Base-by-base conservation (phyloP, 2,329 filamentous ascomycete genomes). In the Raffaelea arxii region DNA sequence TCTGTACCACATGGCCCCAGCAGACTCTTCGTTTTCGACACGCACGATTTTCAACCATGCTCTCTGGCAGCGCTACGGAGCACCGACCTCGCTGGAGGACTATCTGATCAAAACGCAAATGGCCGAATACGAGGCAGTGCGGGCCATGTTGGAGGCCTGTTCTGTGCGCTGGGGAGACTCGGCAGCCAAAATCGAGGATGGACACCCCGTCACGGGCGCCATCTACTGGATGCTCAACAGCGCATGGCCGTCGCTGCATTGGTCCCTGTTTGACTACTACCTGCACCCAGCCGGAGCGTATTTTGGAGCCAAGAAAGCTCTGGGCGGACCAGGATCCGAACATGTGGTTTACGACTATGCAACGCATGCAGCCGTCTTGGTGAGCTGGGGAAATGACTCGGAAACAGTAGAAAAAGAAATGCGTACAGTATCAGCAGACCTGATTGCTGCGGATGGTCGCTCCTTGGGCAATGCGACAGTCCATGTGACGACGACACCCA, bases 171-270 rank as follows among this genome's bases (percentile, higher is more conserved):
- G 77, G 69, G 73, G 57, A 49, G 65, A 65, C 1, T 57, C 14
- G 27, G 16, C 62, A 1, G 23, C 2, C 19, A 19, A 22, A 12
- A 4, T 4, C 11, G 38, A 10, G 14, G 5, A 11, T 43, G 9
- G 23, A 30, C 63, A 72, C 3, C 73, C 76, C 0, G 76, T 78
- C 0, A 82, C 78, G 0, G 79, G 79, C 0, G 42, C 76, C 41
- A 72, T 83, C 16, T 83, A 83, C 62, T 83, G 79, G 79, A 82
- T 83, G 78, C 58, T 82, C 45, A 81, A 80, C 52, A 72, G 72
- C 40, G 79, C 78, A 1, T 83, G 78, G 77, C 79, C 80, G 0
- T 74, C 69, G 46, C 61, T 83, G 24, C 79, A 82, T 55, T 84
- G 80, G 79, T 76, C 77, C 45, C 60, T 81, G 6, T 80, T 81